A percentile compares a stretch with the other conserved stretches of the same genome.
Evolutionary conservation across 2,329 filamentous ascomycete genomes (phyloP).

Genomic region (Exophiala dermatitidis): DNA sequence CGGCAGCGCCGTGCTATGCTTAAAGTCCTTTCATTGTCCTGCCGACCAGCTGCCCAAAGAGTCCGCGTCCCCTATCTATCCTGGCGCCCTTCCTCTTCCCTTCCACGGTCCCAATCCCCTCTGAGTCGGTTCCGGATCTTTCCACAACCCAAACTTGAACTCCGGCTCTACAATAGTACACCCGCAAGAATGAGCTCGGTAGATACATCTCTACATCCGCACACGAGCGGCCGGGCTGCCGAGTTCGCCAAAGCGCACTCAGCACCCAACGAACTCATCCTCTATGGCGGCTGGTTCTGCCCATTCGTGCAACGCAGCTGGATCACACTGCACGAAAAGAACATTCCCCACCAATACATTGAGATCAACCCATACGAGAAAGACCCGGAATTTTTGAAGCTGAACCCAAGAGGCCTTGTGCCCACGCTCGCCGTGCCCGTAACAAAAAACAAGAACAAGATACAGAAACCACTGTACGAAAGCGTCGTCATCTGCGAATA

Average conservation of each 20-base stretch:
- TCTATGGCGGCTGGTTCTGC: constrained; percentile 72
- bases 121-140: no score
- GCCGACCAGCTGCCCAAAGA: background rate
- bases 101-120: no score
- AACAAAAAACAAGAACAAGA: constrained; percentile 34
- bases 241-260: constrained; percentile 31
- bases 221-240: constrained; percentile 41
- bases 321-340: constrained; percentile 67
- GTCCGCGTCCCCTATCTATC: background rate
- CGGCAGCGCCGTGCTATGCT: background rate
- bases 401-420: constrained; percentile 70
- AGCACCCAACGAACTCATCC: constrained; percentile 42
- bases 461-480: constrained; percentile 56
- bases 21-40: background rate
- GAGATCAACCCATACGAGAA: constrained; percentile 76
- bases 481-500: constrained; percentile 67
- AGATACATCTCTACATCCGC: constrained; percentile 40
- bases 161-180: background rate
- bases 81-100: background rate
- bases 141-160: no score
- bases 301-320: constrained; percentile 61
- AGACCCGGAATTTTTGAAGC: constrained; percentile 56
- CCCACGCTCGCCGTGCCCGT: constrained; percentile 52
- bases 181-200: constrained; percentile 30
- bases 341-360: constrained; percentile 67